Evolutionary conservation across 1,284 basidiomycete species (phyloP).

Genomic region (Malassezia obtusa): DNA sequence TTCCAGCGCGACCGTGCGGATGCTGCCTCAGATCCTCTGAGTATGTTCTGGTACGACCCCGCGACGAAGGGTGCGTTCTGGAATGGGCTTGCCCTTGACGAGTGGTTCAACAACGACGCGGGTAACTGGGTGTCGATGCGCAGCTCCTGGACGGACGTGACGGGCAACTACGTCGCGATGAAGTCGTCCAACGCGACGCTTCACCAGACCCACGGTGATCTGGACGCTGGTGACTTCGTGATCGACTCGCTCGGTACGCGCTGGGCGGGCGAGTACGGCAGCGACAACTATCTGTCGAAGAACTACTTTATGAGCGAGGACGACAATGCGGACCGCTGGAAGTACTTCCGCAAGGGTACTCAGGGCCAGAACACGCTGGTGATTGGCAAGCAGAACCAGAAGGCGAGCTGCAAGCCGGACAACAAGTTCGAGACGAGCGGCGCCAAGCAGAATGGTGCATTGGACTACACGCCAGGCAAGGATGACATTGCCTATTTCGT

Average conservation of each 20-base stretch:
- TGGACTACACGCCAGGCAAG: constrained; percentile 54
- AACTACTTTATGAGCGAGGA: constrained; percentile 43
- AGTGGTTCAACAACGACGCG: constrained; percentile 58
- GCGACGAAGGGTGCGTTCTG: constrained; percentile 76
- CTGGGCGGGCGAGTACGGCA: constrained; percentile 91
- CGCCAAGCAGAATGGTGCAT: constrained; percentile 67
- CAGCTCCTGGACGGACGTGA: constrained; percentile 76
- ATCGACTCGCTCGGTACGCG: constrained; percentile 86
- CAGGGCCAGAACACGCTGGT: constrained; percentile 93
- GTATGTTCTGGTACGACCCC: constrained; percentile 96
- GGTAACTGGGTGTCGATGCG: constrained; percentile 80
- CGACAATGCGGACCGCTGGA: constrained; percentile 28
- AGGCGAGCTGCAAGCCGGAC: constrained; percentile 61
- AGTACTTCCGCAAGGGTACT: constrained; percentile 77
- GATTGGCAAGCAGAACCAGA: constrained; percentile 69
- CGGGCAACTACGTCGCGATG: constrained; percentile 73
- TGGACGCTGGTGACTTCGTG: constrained; percentile 88
- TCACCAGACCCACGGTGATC: constrained; percentile 78
- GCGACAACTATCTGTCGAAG: constrained; percentile 63
- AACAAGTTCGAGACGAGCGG: constrained; percentile 56
- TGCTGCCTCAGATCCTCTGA: constrained; percentile 77
- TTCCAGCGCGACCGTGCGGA: constrained; percentile 79
- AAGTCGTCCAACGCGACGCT: constrained; percentile 69
- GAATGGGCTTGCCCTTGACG: constrained; percentile 73
- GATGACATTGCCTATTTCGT: constrained; percentile 75